Base-by-base conservation (phyloP, 805 yeast species). In the Lipomyces chichibuensis region DNA sequence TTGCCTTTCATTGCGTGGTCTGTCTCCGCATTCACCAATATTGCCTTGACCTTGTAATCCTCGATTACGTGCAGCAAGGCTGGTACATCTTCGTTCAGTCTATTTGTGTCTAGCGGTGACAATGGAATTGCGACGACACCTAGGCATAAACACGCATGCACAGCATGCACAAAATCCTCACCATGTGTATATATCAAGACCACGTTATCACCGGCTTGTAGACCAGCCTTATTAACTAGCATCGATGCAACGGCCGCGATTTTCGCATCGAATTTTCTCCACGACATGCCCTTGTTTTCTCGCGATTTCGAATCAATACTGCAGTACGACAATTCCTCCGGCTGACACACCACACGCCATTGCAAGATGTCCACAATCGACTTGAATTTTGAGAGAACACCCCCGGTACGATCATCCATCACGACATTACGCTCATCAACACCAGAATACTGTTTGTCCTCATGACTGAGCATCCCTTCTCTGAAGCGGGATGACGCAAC, bases 161-260 rank as follows among this genome's bases (percentile, higher is more conserved):
- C 81, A 1, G 96, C 91, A 35, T 91, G 86, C 4, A 89, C 85
- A 74, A 86, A 94, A 69, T 95, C 98, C 65, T 93, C 97, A 0
- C 92, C 87, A 57, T 94, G 84, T 0, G 96, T 89, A 75, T 91
- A 92, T 88, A 92, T 88, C 73, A 95, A 79, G 2, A 92, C 82
- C 2, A 92, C 94, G 69, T 83, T 81, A 62, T 89, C 90, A 0
- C 97, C 97, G 1, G 90, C 82, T 63, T 79, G 82, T 57, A 91
- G 75, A 2, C 83, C 80, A 0, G 86, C 84, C 77, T 91, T 93
- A 56, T 85, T 89, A 46, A 88, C 80, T 62, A 95, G 83, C 74
- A 89, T 87, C 5, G 84, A 81, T 61, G 93, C 86, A 35, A 91
- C 89, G 0, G 96, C 88, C 23, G 90, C 89, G 1, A 94, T 84